Evolutionary conservation across 2,329 filamentous ascomycete species (phyloP).

Genomic region (Colletotrichum lentis): DNA sequence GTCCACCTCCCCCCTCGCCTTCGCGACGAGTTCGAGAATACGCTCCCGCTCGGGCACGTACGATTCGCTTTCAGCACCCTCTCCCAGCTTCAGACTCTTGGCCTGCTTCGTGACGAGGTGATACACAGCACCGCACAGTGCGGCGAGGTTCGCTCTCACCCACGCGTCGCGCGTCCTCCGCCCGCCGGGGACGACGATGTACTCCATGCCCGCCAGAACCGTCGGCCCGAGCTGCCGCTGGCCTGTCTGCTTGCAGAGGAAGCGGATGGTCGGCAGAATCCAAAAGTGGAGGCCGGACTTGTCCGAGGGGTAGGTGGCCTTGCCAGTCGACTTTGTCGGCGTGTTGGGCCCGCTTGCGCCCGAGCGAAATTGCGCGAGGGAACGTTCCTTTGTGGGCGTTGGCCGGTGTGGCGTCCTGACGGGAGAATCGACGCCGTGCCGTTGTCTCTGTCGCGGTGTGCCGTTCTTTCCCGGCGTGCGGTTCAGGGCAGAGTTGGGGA

Average conservation of each 20-base stretch:
- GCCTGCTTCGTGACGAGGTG: conserved; percentile 66
- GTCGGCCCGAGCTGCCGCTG: conserved; percentile 73
- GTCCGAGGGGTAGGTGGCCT: conserved; percentile 42
- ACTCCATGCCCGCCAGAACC: conserved; percentile 76
- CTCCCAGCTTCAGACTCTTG: conserved; percentile 50
- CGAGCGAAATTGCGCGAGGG: conserved; percentile 55
- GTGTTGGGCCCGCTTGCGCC: conserved; percentile 44
- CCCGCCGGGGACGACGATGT: conserved; percentile 56
- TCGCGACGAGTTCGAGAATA: conserved; percentile 51
- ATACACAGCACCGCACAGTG: conserved; percentile 67
- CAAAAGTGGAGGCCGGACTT: conserved; percentile 64
- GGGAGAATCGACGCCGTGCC: conserved; percentile 39
- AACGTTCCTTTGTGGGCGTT: conserved; percentile 58
- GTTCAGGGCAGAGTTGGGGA: conserved; percentile 57
- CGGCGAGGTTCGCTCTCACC: conserved; percentile 58
- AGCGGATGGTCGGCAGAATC: conserved; percentile 74
- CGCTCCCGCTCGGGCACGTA: conserved; percentile 56
- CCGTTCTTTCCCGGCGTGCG: conserved; percentile 48
- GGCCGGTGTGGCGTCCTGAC: conserved; percentile 41
- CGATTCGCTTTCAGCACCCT: conserved; percentile 51
- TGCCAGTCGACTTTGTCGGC: conserved; percentile 54
- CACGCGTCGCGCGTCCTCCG: conserved; percentile 57
- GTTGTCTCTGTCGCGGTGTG: conserved; percentile 45
- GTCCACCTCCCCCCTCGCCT: conserved; percentile 46
- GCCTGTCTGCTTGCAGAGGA: conserved; percentile 69